Conservation (phyloP, 176 grass and related monocot genomes). For the Oryza officinalis region DNA sequence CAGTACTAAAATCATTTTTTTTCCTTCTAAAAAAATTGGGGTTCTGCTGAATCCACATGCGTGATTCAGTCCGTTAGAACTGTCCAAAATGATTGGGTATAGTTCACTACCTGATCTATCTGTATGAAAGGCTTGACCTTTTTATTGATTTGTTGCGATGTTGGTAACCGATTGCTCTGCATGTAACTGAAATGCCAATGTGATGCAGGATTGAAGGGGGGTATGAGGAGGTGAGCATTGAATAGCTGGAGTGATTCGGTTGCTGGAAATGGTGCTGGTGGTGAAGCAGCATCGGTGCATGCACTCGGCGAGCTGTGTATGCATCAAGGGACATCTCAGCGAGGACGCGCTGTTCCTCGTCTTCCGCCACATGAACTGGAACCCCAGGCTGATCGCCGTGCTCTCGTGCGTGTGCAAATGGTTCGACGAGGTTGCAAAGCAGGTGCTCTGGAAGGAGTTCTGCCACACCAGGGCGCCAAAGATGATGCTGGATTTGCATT, state of each 20-base stretch:
- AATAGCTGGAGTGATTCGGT: constrained; percentile 2
- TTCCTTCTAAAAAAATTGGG: neutral
- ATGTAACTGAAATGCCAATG: constrained; percentile 13
- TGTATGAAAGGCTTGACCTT: neutral
- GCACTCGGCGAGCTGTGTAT: constrained; percentile 78
- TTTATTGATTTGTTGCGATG: neutral
- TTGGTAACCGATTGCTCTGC: neutral
- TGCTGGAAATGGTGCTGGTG: constrained; percentile 54
- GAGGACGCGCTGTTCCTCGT: constrained; percentile 93
- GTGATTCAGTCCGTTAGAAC: neutral
- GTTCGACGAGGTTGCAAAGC: constrained; percentile 89
- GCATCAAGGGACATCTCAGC: constrained; percentile 84
- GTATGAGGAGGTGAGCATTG: constrained; percentile 17
- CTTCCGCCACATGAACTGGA: constrained; percentile 93
- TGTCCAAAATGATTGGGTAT: neutral
- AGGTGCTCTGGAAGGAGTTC: constrained; percentile 97
- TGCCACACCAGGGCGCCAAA: constrained; percentile 88
- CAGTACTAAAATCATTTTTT: neutral
- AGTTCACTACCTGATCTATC: neutral
- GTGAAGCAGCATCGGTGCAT: constrained; percentile 94
- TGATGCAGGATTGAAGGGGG: constrained; percentile 29
- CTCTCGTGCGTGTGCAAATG: constrained; percentile 98
- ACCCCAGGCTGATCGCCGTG: constrained; percentile 80
- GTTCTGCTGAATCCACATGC: neutral
- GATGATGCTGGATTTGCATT: constrained; percentile 98